These are phyloP conservation scores for Plenodomus tracheiphilus DNA, from an alignment of 2,329 filamentous ascomycete genomes.

Conservation along the genomic window DNA sequence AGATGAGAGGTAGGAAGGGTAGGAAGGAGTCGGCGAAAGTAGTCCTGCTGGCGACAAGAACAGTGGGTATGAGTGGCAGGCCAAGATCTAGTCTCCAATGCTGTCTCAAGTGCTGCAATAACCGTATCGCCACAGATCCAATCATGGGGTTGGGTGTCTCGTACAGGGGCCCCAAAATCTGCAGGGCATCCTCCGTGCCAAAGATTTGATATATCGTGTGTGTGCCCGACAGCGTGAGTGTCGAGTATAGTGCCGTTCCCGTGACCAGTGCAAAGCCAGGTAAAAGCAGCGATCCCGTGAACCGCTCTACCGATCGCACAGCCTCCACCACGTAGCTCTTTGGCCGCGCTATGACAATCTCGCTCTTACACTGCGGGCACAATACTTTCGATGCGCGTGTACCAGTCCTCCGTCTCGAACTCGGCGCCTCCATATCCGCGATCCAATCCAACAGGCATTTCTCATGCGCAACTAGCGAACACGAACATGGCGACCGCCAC, in stretches of 20 bases:
- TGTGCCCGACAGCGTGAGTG: constrained; percentile 60
- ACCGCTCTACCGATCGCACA: constrained; percentile 61
- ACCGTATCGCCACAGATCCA: constrained; percentile 37
- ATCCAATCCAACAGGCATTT: constrained; percentile 90
- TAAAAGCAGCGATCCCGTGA: constrained; percentile 63
- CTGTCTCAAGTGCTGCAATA: constrained; percentile 34
- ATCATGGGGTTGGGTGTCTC: constrained; percentile 36
- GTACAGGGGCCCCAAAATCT: constrained; percentile 54
- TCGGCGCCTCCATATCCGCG: constrained; percentile 76
- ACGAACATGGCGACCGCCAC: constrained; percentile 90
- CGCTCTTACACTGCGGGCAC: constrained; percentile 88
- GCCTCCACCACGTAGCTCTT: constrained; percentile 72
- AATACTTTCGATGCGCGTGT: constrained; percentile 62
- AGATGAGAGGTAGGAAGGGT: constrained; percentile 65
- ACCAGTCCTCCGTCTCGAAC: constrained; percentile 53
- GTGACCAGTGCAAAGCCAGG: constrained; percentile 64
- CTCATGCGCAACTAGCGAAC: constrained; percentile 88
- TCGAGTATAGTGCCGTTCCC: constrained; percentile 50
- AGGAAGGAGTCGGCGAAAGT: constrained; percentile 65
- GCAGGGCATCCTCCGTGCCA: constrained; percentile 62
- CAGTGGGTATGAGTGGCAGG: constrained; percentile 68
- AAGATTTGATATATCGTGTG: constrained; percentile 69
- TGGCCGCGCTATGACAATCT: constrained; percentile 75
- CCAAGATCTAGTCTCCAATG: constrained; percentile 61
- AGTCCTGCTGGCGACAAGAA: constrained; percentile 69